These are phyloP conservation scores for Lathyrus aphaca DNA, from an alignment of 306 rosid species.

Conservation along the genomic window DNA sequence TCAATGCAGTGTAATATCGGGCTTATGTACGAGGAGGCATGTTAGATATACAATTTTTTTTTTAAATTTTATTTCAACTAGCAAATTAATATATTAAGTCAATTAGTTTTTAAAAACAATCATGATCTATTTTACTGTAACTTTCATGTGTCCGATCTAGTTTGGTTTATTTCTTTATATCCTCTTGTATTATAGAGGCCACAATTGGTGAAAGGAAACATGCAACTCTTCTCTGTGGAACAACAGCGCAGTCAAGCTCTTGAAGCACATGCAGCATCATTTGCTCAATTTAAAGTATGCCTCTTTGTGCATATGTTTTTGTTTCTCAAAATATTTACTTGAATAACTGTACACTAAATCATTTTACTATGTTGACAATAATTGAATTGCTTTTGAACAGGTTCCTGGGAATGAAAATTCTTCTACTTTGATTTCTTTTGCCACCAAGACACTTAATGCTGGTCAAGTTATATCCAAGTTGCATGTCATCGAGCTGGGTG, in stretches of 20 bases:
- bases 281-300: conserved; percentile 88
- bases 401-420: conserved; percentile 93
- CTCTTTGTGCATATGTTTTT: conserved; percentile 20
- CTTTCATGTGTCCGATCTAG: conserved; percentile 13
- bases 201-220: conserved; percentile 95
- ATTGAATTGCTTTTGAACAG: conserved; percentile 49
- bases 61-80: conserved; percentile 17
- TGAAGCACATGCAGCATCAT: conserved; percentile 98
- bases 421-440: conserved; percentile 87
- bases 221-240: conserved; percentile 96
- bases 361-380: conserved; percentile 26
- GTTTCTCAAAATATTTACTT: conserved; percentile 20
- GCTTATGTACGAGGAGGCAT: neutral
- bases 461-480: conserved; percentile 92
- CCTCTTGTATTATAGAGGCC: conserved; percentile 65
- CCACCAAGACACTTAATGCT: conserved; percentile 89
- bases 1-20: conserved; percentile 9
- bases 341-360: conserved; percentile 27
- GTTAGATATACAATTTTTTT: conserved; percentile 20
- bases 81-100: conserved; percentile 8
- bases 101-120: conserved; percentile 24
- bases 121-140: conserved; percentile 28
- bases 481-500: conserved; percentile 97
- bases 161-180: conserved; percentile 33
- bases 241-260: conserved; percentile 99